These are phyloP conservation scores for Cubamyces lactineus DNA, from an alignment of 768 basidiomycete genomes.

Conservation along the genomic window DNA sequence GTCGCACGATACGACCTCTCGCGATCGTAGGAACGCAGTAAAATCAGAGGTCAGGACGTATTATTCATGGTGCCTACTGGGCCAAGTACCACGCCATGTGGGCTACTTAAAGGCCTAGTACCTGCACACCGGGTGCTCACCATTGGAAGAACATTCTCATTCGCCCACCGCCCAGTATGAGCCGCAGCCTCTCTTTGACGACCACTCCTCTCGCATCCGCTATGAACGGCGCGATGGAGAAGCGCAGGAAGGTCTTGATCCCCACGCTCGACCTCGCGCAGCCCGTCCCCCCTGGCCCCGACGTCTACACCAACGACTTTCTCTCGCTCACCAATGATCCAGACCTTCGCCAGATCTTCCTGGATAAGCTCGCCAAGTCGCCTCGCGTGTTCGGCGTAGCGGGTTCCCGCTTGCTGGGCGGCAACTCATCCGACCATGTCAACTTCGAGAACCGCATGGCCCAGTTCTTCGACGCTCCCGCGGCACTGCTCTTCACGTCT, in stretches of 20 bases:
- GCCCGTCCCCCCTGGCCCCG: constrained; percentile 25
- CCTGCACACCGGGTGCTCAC: background rate
- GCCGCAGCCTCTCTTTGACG: constrained; percentile 1
- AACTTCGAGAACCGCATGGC: constrained; percentile 46
- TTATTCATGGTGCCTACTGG: background rate
- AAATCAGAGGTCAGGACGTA: too few species aligned
- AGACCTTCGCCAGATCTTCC: constrained; percentile 38
- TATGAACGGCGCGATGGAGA: constrained; percentile 7
- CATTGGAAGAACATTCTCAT: background rate
- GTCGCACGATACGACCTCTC: too few species aligned
- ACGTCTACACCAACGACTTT: constrained; percentile 55
- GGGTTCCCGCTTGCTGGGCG: constrained; percentile 52
- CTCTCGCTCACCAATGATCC: constrained; percentile 46
- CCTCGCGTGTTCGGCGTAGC: constrained; percentile 47
- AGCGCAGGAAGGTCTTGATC: constrained; percentile 4
- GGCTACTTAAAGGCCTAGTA: too few species aligned
- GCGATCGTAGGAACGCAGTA: too few species aligned
- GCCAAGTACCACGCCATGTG: background rate
- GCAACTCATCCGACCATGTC: constrained; percentile 44
- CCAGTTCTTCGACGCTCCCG: constrained; percentile 41
- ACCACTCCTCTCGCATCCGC: constrained; percentile 5
- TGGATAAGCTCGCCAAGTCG: constrained; percentile 30
- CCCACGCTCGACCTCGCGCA: constrained; percentile 7
- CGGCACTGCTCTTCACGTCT: constrained; percentile 54
- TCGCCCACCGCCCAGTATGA: constrained; percentile 1